These are phyloP conservation scores for Gossypium lobatum DNA, from an alignment of 441 rosid genomes.

Conservation along the genomic window DNA sequence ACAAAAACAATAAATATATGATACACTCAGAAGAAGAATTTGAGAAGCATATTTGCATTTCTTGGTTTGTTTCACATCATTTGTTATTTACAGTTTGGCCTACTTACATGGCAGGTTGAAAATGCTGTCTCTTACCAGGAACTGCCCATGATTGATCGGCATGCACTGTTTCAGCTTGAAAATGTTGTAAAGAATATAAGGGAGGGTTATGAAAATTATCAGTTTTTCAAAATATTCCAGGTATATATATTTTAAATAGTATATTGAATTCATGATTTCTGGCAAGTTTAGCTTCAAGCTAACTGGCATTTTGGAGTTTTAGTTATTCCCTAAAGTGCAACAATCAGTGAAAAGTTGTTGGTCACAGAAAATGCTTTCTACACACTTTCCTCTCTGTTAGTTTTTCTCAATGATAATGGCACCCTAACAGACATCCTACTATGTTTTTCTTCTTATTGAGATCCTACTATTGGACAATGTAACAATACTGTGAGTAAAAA, in stretches of 20 bases:
- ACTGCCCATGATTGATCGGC: slow-evolving; percentile 85
- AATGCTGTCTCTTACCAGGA: slow-evolving; percentile 65
- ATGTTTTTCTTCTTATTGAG: background rate
- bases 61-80: background rate
- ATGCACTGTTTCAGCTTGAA: slow-evolving; percentile 85
- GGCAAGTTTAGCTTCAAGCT: background rate
- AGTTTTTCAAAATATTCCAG: slow-evolving; percentile 93
- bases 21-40: background rate
- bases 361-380: background rate
- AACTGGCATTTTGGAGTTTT: background rate
- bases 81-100: slow-evolving; percentile 2
- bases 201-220: slow-evolving; percentile 80
- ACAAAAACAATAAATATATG: background rate
- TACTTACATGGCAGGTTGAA: slow-evolving; percentile 46
- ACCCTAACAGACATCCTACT: background rate
- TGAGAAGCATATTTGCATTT: slow-evolving; percentile 2
- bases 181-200: slow-evolving; percentile 63
- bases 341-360: background rate
- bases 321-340: background rate
- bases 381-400: background rate
- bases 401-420: background rate
- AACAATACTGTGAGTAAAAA: background rate
- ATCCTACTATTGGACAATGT: background rate
- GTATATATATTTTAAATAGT: slow-evolving; percentile 24
- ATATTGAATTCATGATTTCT: background rate